Conservation (phyloP, 352 stramenopile species). For the Peronosclerospora sorghi region DNA sequence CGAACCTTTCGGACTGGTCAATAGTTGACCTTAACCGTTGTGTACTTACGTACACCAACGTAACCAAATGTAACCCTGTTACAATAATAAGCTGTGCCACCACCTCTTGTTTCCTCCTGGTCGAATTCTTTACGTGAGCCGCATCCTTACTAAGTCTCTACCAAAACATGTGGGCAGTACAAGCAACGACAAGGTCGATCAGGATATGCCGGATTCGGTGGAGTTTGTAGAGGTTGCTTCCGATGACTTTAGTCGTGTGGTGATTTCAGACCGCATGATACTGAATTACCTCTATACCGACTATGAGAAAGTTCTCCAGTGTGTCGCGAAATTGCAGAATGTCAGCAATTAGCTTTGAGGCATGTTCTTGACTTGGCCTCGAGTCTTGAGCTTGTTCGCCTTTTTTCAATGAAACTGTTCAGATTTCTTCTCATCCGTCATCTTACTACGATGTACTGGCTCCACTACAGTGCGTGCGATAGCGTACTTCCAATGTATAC, state of each 20-base stretch:
- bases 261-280: slow-evolving; percentile 77
- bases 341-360: no score
- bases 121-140: slow-evolving; percentile 59
- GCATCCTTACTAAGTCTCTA: slow-evolving; percentile 11
- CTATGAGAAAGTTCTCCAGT: slow-evolving; percentile 57
- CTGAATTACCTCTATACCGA: slow-evolving; percentile 77
- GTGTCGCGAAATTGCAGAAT: slow-evolving; percentile 7
- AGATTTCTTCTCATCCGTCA: no score
- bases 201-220: slow-evolving; percentile 15
- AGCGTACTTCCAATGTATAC: no score
- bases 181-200: neutral
- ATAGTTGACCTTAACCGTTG: no score
- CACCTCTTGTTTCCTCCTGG: slow-evolving; percentile 59
- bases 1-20: no score
- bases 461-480: no score
- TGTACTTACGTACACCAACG: no score
- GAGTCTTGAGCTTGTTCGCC: no score
- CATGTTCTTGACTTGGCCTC: no score
- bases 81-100: slow-evolving; percentile 30
- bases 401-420: no score
- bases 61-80: no score
- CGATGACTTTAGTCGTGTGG: slow-evolving; percentile 58
- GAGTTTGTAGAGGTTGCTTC: slow-evolving; percentile 55
- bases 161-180: slow-evolving; percentile 1
- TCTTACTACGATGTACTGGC: no score